phyloP scores from a whole-genome alignment of 805 yeast species.

The Groenewaldozyma tartarivorans region DNA sequence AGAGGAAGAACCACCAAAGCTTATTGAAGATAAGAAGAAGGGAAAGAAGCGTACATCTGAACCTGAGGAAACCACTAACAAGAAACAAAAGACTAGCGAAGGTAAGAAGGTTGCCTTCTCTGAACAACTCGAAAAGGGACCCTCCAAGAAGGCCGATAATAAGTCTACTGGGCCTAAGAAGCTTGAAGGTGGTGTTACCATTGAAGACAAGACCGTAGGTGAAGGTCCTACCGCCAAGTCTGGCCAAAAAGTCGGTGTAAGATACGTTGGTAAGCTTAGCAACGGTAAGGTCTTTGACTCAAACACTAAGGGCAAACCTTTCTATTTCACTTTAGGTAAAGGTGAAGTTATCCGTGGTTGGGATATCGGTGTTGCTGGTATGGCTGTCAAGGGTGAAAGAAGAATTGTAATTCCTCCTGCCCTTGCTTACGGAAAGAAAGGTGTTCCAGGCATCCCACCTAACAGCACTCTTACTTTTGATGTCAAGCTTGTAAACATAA shows the following conservation, averaged over 20 bases:
- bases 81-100: conserved; percentile 27
- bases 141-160: conserved; percentile 32
- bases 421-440: conserved; percentile 92
- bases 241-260: conserved; percentile 87
- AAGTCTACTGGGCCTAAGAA: conserved; percentile 48
- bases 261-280: conserved; percentile 95
- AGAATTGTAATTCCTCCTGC: conserved; percentile 92
- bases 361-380: conserved; percentile 97
- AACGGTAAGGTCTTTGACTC: conserved; percentile 96
- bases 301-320: conserved; percentile 96
- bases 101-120: conserved; percentile 82
- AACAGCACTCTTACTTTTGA: conserved; percentile 95
- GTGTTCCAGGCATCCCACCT: conserved; percentile 95
- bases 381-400: conserved; percentile 99
- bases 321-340: conserved; percentile 79
- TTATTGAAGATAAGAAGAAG: conserved; percentile 48
- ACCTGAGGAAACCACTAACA: conserved; percentile 20
- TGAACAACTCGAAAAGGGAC: conserved; percentile 90
- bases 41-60: conserved; percentile 29
- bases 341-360: conserved; percentile 99
- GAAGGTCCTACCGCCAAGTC: conserved; percentile 80
- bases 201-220: conserved; percentile 89
- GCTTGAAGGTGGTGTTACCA: conserved; percentile 82
- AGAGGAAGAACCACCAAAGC: conserved; percentile 35
- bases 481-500: conserved; percentile 83